Evolutionary conservation across 2,329 filamentous ascomycete genomes (phyloP), one percentile per base, ranked within the genome.

Genomic region (Hypocrella siamensis): DNA sequence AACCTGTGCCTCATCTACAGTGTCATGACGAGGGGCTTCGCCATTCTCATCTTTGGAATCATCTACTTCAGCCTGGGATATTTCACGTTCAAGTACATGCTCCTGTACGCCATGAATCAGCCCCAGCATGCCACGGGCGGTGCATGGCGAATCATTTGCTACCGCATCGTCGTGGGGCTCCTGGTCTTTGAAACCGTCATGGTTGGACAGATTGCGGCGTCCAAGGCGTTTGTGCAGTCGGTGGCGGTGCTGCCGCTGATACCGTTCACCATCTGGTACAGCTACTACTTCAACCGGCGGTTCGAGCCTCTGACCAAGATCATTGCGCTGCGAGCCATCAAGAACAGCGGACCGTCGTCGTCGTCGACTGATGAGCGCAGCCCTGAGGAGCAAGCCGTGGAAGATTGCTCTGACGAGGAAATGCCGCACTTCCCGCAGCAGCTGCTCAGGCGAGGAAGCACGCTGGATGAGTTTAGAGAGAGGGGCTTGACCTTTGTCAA

Each of bases 91-190:
- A 94, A 94, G 53, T 98, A 98, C 56, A 92, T 98, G 60, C 65
- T 98, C 4, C 66, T 98, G 4, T 98, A 98, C 53, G 85, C 90
- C 19, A 98, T 98, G 90, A 86, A 96, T 46, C 88, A 96, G 51
- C 81, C 84, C 12, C 84, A 92, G 47, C 85, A 93, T 49, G 84
- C 85, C 12, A 96, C 88, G 0, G 92, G 92, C 15, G 76, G 79
- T 38, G 85, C 86, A 4, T 98, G 90, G 90, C 79, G 81, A 30
- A 93, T 98, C 69, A 93, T 98, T 39, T 93, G 85, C 56, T 84
- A 90, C 48, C 81, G 90, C 22, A 70, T 94, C 36, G 72, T 96
- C 34, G 61, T 94, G 17, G 90, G 90, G 1, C 58, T 94, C 8
- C 58, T 92, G 3, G 72, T 96, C 26, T 94, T 94, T 47, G 85